Conservation (phyloP, 1,139 yeast species). For the Ogataea hybrid region DNA sequence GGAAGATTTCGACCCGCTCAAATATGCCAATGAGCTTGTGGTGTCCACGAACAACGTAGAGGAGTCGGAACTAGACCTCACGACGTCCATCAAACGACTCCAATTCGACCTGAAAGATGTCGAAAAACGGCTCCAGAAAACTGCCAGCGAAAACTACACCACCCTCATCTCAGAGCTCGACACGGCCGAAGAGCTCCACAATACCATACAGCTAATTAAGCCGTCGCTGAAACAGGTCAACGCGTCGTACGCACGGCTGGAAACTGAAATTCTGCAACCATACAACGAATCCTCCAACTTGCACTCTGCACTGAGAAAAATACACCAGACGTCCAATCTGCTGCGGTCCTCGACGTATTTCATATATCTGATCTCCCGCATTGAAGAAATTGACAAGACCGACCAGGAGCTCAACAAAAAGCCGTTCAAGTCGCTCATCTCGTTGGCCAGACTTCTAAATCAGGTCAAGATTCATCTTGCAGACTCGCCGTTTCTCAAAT, state of each 20-base stretch:
- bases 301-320: constrained; percentile 62
- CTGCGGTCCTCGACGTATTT: constrained; percentile 70
- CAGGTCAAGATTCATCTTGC: constrained; percentile 36
- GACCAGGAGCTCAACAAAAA: constrained; percentile 24
- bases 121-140: constrained; percentile 51
- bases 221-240: constrained; percentile 60
- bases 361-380: constrained; percentile 61
- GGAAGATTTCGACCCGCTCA: constrained; percentile 52
- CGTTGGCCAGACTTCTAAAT: constrained; percentile 24
- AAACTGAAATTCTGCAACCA: constrained; percentile 67
- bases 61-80: constrained; percentile 60
- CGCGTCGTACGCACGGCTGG: constrained; percentile 61
- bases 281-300: constrained; percentile 58
- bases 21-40: constrained; percentile 66
- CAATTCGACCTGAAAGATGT: constrained; percentile 74
- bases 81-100: constrained; percentile 70
- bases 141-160: constrained; percentile 54
- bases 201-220: constrained; percentile 41
- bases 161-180: constrained; percentile 56
- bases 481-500: constrained; percentile 41
- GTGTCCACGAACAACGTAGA: constrained; percentile 62
- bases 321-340: constrained; percentile 68
- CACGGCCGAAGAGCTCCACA: constrained; percentile 43
- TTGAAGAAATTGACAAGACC: constrained; percentile 39
- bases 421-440: constrained; percentile 32